Percentiles rank a stretch among this genome's conserved stretches.
These are phyloP conservation scores for Colletotrichum lupini DNA, from an alignment of 2,329 filamentous ascomycete genomes.

Conservation along the genomic window DNA sequence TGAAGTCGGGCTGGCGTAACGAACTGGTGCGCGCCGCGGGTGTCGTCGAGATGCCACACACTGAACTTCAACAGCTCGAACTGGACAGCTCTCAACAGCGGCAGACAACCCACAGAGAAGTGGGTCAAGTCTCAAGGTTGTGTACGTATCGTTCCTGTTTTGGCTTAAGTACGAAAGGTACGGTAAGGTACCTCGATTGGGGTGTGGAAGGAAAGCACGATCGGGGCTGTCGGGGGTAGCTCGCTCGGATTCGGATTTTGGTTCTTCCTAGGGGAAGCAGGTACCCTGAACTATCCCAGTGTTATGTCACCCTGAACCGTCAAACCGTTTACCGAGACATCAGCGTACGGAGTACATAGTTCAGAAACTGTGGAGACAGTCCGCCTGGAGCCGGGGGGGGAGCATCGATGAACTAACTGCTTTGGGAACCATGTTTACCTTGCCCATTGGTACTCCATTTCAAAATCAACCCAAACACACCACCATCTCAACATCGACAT, in stretches of 20 bases:
- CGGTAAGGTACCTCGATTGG: background rate
- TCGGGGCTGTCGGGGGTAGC: no score
- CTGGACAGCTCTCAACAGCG: slow-evolving; percentile 34
- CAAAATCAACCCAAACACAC: slow-evolving; percentile 23
- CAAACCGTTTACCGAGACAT: background rate
- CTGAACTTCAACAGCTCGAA: slow-evolving; percentile 9
- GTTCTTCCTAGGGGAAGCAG: background rate
- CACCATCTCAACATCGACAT: slow-evolving; percentile 5
- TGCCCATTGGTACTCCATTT: background rate
- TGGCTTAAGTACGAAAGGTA: background rate
- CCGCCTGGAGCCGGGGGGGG: background rate
- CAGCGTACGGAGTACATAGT: background rate
- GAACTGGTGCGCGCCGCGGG: slow-evolving; percentile 10
- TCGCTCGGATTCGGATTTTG: background rate
- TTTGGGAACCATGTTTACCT: slow-evolving; percentile 47
- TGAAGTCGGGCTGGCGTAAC: slow-evolving; percentile 18
- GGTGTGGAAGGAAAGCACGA: no score
- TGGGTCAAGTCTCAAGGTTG: slow-evolving; percentile 2
- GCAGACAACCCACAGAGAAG: slow-evolving; percentile 12
- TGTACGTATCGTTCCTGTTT: background rate
- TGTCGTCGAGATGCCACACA: background rate
- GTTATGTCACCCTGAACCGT: background rate
- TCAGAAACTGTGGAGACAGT: background rate
- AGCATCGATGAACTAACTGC: slow-evolving; percentile 12
- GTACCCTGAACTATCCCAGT: no score